Conservation (phyloP, 208 protist species). For the Trypanosoma melophagium region DNA sequence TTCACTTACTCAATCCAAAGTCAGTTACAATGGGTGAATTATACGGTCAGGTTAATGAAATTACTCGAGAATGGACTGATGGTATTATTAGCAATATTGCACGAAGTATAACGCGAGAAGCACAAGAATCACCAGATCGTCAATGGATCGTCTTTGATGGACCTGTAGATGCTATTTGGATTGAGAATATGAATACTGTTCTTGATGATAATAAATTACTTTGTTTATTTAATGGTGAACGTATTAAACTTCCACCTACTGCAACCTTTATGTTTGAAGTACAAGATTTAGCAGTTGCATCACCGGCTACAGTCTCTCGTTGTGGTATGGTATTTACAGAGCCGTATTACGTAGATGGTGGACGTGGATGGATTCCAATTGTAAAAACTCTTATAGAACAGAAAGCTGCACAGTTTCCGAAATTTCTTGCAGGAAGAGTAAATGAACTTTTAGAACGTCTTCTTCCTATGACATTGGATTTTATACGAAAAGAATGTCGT, state of each 20-base stretch:
- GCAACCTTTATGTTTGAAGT: conserved; percentile 98
- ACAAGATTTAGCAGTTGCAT: conserved; percentile 96
- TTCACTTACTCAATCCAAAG: conserved; percentile 94
- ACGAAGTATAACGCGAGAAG: conserved; percentile 78
- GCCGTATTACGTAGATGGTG: conserved; percentile 88
- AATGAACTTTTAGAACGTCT: conserved; percentile 70
- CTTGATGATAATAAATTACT: conserved; percentile 99
- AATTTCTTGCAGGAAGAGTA: conserved; percentile 61
- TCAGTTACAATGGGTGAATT: conserved; percentile 96
- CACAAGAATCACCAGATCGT: conserved; percentile 65
- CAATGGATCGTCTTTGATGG: conserved; percentile 98
- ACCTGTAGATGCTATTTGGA: conserved; percentile 99
- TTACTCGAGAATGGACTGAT: conserved; percentile 97
- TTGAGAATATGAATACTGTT: conserved; percentile 99
- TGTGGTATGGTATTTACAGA: conserved; percentile 99
- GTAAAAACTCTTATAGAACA: conserved; percentile 59
- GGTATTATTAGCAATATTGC: conserved; percentile 95
- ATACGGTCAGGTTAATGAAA: conserved; percentile 95
- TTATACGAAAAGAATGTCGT: conserved; percentile 81
- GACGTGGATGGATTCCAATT: conserved; percentile 88
- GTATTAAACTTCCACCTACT: conserved; percentile 93
- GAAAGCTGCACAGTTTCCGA: conserved; percentile 44
- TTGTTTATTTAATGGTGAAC: conserved; percentile 96
- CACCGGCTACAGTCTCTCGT: conserved; percentile 98
- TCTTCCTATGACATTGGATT: conserved; percentile 84